A percentile compares a stretch with the other conserved stretches of the same genome.
Conservation (phyloP, 2,329 filamentous ascomycete genomes). For the Pseudopyricularia cyperi region DNA sequence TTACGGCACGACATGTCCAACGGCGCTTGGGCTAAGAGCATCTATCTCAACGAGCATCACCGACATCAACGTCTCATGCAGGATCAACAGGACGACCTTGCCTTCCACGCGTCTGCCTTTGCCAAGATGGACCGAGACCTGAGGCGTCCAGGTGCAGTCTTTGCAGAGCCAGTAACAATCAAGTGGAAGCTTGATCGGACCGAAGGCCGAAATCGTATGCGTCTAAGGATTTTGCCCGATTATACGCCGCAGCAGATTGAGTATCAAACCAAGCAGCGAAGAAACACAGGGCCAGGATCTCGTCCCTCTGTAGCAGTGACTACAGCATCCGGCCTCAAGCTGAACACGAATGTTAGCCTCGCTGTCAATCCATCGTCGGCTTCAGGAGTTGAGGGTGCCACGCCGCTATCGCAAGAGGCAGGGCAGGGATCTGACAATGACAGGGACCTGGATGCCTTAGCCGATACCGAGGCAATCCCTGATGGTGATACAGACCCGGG, state of each 20-base stretch:
- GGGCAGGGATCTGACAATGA: background rate
- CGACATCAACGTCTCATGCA: slow-evolving; percentile 83
- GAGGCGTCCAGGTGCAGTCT: slow-evolving; percentile 66
- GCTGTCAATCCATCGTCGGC: background rate
- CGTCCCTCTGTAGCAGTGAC: background rate
- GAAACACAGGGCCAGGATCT: background rate
- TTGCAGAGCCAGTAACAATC: slow-evolving; percentile 47
- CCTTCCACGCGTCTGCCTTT: slow-evolving; percentile 64
- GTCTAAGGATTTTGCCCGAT: slow-evolving; percentile 74
- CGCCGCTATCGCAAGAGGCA: background rate
- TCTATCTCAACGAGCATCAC: slow-evolving; percentile 80
- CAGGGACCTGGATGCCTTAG: slow-evolving; percentile 4
- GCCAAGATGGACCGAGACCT: slow-evolving; percentile 68
- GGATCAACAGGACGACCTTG: slow-evolving; percentile 83
- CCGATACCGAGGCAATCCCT: slow-evolving; percentile 7
- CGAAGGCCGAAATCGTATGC: slow-evolving; percentile 90
- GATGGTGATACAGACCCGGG: slow-evolving; percentile 12
- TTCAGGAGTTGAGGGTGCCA: background rate
- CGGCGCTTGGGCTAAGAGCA: slow-evolving; percentile 87
- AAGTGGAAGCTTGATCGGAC: slow-evolving; percentile 95
- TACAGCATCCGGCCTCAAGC: slow-evolving; percentile 4
- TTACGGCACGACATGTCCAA: slow-evolving; percentile 78
- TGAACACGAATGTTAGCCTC: slow-evolving; percentile 2
- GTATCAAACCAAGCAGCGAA: slow-evolving; percentile 62
- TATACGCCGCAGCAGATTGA: slow-evolving; percentile 46